A percentile compares a stretch with the other conserved stretches of the same genome.
These are phyloP conservation scores for Phytopythium sindhum DNA, from an alignment of 352 stramenopile genomes.

Conservation along the genomic window DNA sequence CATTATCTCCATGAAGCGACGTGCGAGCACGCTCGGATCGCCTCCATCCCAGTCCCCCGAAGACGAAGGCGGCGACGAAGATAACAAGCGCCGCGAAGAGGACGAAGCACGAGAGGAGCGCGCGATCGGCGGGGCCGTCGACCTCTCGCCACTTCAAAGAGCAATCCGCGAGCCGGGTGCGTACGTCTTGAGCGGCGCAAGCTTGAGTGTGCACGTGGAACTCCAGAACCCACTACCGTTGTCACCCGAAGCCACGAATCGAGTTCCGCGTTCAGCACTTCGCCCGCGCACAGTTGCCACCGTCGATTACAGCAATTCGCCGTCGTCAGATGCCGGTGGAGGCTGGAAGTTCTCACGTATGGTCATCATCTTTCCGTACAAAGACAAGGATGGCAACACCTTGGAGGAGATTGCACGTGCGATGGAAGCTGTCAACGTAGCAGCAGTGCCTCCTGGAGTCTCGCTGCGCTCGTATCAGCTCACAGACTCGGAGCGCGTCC, in stretches of 20 bases:
- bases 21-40: constrained; percentile 41
- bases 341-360: constrained; percentile 58
- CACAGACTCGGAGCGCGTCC: constrained; percentile 43
- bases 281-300: constrained; percentile 1
- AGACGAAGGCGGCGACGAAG: constrained; percentile 3
- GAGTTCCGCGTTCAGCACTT: background rate
- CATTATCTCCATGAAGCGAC: constrained; percentile 49
- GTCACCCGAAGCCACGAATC: background rate
- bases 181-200: constrained; percentile 40
- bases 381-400: constrained; percentile 32
- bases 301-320: background rate
- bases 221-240: constrained; percentile 37
- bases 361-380: constrained; percentile 85
- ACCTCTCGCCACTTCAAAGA: constrained; percentile 33
- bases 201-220: constrained; percentile 35
- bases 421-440: constrained; percentile 64
- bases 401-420: constrained; percentile 49
- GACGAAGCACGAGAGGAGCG: constrained; percentile 12
- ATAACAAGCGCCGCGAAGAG: constrained; percentile 15
- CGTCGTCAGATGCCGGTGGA: background rate
- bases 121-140: constrained; percentile 10
- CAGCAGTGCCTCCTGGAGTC: constrained; percentile 34
- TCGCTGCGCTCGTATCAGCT: constrained; percentile 83
- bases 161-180: constrained; percentile 54
- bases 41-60: background rate